Base-by-base conservation (phyloP, 805 yeast genomes). In the Ogataea nonfermentans region DNA sequence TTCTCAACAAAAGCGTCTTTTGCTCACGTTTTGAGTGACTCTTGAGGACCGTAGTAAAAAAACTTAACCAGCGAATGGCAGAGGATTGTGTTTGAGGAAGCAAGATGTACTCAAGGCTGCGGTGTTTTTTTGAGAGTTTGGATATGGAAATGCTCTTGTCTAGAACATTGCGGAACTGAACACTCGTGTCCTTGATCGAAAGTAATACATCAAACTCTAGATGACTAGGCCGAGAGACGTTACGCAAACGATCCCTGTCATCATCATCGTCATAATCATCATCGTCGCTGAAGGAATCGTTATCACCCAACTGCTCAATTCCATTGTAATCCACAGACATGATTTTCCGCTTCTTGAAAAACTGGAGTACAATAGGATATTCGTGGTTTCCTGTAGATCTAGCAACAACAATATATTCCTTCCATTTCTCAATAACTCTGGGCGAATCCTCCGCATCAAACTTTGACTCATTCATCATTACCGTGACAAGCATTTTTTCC, bases 331-430 rank as follows among this genome's bases (percentile, higher is more conserved):
- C 61, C 9, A 43, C 43, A 5, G 40, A 35, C 25, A 62, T 56
- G 12, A 69, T 68, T 34, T 63, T 62, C 28, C 74, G 60, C 3
- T 63, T 59, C 9, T 71, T 73, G 60, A 78, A 82, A 44, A 89
- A 75, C 52, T 88, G 89, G 1, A 88, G 44, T 3, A 68, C 57
- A 0, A 87, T 54, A 0, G 95, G 90, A 8, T 65, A 61, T 2
- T 63, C 67, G 0, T 53, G 33, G 41, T 69, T 62, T 11, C 76
- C 79, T 0, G 85, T 78, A n/a, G 76, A 72, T 43, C 91, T 66
- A 1, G 83, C 80, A 2, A 84, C 87, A 2, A 84, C 82, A 19
- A 78, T 65, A 55, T 79, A 86, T 56, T 90, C 96, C 44, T 73
- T 77, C 93, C 96, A 88, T 33, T 88, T 63, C 41, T 85, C 90